phyloP scores from a whole-genome alignment of 2,329 filamentous ascomycete species.

The Rugonectria rugulosa region DNA sequence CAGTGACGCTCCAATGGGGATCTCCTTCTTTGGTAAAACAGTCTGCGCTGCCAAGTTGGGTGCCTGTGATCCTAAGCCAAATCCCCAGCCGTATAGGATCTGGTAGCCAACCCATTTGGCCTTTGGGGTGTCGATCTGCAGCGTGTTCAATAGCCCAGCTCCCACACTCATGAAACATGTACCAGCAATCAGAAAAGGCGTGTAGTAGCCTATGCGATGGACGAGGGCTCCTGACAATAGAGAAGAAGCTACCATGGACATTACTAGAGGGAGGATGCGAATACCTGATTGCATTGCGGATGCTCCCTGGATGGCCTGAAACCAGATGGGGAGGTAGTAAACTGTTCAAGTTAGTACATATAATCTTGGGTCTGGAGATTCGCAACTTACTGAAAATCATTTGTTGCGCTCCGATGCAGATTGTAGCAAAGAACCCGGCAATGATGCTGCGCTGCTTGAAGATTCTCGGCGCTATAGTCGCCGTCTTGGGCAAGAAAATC shows the following conservation, averaged over 20 bases:
- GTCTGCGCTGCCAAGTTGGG: slow-evolving; percentile 55
- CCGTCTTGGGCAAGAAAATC: slow-evolving; percentile 43
- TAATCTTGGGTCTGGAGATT: too few species aligned
- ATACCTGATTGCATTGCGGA: slow-evolving; percentile 42
- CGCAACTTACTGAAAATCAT: slow-evolving; percentile 23
- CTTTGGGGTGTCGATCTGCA: slow-evolving; percentile 28
- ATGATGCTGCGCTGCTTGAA: slow-evolving; percentile 50
- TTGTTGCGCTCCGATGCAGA: slow-evolving; percentile 38
- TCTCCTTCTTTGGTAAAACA: slow-evolving; percentile 50
- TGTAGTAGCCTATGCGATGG: slow-evolving; percentile 50
- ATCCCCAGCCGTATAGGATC: slow-evolving; percentile 51
- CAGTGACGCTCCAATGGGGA: slow-evolving; percentile 54
- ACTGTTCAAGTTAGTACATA: slow-evolving; percentile 30
- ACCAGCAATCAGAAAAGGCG: slow-evolving; percentile 48
- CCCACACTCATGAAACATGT: slow-evolving; percentile 45
- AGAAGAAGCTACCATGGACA: slow-evolving; percentile 37
- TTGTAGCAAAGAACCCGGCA: slow-evolving; percentile 41
- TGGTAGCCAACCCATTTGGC: slow-evolving; percentile 41
- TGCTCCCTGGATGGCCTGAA: slow-evolving; percentile 53
- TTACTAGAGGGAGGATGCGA: slow-evolving; percentile 38
- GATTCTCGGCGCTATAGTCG: slow-evolving; percentile 51
- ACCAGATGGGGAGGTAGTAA: slow-evolving; percentile 60
- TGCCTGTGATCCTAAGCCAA: slow-evolving; percentile 53
- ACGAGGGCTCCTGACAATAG: slow-evolving; percentile 38
- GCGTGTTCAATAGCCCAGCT: slow-evolving; percentile 52